Base-by-base conservation (phyloP, 257 asterid species). In the Cynanchum wilfordii region DNA sequence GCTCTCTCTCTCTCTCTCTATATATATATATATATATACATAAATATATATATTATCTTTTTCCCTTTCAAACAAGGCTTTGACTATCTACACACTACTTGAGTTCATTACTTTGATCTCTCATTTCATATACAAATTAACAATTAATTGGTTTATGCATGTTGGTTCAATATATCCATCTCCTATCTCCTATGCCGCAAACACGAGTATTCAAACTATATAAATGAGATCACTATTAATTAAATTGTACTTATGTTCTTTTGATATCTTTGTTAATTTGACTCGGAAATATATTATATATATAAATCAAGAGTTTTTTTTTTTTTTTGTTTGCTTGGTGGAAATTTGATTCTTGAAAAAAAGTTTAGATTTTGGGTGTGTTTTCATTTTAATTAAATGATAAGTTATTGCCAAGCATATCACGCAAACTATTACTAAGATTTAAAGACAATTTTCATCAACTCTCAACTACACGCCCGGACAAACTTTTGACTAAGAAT, bases 51-150 rank as follows among this genome's bases (percentile, higher is more conserved):
- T 30, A 30, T 33, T 50, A 50, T 40, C 66, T 47, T 29, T 17
- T 68, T 70, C 78, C 71, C 80, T 62, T 45, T 68, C 74, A 47
- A 67, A 40, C 66, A 68, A 67, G 64, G 70, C 62, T 68, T 73
- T 81, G 75, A 62, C 72, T 36, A 56, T 62, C 5, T 27, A 27
- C 44, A 29, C n/a, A n/a, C n/a, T n/a, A n/a, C 45, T 20, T 15
- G 58, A 59, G 22, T 22, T 76, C 59, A 19, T 62, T 38, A 1
- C 22, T 16, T 50, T 15, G 3, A 10, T 49, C 16, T 50, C 19
- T n/a, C n/a, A n/a, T n/a, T 50, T 50, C 17, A 50, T 50, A 16
- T 50, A 2, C 20, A 17, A 13, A 13, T 50, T 1, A 50, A 2
- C 19, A 13, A 2, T 50, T 50, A 12, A 13, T 36, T 36, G 40